Evolutionary conservation across 768 basidiomycete species (phyloP).

Genomic region (Rhodocollybia butyracea): DNA sequence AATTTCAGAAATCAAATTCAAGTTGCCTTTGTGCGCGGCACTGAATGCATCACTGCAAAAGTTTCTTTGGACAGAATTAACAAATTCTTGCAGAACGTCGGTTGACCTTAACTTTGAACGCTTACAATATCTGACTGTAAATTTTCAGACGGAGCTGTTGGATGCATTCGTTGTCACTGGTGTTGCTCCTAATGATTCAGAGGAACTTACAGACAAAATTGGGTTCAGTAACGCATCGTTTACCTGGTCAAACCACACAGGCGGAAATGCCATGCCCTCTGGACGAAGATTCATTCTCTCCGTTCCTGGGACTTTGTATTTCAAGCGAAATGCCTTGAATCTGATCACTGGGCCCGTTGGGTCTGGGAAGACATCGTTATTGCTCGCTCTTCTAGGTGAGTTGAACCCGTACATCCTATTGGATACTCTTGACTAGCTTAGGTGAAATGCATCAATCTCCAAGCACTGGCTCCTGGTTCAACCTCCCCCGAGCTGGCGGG

Average conservation of each 20-base stretch:
- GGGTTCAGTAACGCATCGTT: constrained; percentile 55
- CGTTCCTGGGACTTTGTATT: constrained; percentile 50
- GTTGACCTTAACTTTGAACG: not conserved
- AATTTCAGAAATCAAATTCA: constrained; percentile 26
- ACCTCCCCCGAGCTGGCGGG: constrained; percentile 65
- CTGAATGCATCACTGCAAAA: constrained; percentile 36
- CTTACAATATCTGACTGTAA: not conserved
- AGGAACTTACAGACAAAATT: constrained; percentile 23
- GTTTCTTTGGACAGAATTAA: constrained; percentile 61
- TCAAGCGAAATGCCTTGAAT: constrained; percentile 51
- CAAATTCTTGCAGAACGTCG: constrained; percentile 36
- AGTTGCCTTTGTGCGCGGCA: constrained; percentile 3
- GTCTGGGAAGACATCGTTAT: constrained; percentile 56
- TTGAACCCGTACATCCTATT: not conserved
- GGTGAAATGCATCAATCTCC: constrained; percentile 63
- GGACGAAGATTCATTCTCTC: constrained; percentile 46
- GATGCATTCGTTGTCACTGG: constrained; percentile 28
- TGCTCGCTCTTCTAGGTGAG: constrained; percentile 59
- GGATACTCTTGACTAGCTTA: not conserved
- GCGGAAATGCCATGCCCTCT: constrained; percentile 34
- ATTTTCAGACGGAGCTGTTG: constrained; percentile 41
- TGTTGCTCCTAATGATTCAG: too few relatives aligned
- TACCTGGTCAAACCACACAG: constrained; percentile 41
- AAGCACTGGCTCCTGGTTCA: constrained; percentile 56
- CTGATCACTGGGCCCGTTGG: constrained; percentile 43